phyloP scores from a whole-genome alignment of 1,284 basidiomycete genomes.

The Sutorius eximius region DNA sequence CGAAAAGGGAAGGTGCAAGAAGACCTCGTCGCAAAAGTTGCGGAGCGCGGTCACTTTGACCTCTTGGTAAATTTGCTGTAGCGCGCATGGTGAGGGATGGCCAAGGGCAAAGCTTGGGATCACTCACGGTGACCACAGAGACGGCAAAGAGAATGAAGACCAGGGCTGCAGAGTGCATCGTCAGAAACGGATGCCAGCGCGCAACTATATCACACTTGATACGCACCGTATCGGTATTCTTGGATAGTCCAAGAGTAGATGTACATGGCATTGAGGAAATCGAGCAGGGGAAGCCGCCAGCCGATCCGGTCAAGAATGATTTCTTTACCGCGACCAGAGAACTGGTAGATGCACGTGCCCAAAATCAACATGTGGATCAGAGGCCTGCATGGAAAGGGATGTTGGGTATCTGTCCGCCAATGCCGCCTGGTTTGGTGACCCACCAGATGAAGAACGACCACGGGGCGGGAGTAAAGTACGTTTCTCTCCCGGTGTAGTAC shows the following conservation, averaged over 20 bases:
- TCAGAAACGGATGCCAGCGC: not conserved
- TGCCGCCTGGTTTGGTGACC: slow-evolving; percentile 19
- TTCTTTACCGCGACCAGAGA: slow-evolving; percentile 74
- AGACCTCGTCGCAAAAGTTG: slow-evolving; percentile 72
- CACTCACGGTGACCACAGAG: slow-evolving; percentile 67
- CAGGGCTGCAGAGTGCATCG: slow-evolving; percentile 55
- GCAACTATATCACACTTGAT: not conserved
- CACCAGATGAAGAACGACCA: slow-evolving; percentile 86
- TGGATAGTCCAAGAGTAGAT: slow-evolving; percentile 75
- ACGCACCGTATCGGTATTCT: slow-evolving; percentile 68
- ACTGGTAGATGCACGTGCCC: slow-evolving; percentile 88
- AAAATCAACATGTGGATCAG: slow-evolving; percentile 85
- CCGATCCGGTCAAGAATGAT: slow-evolving; percentile 83
- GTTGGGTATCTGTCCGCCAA: slow-evolving; percentile 6
- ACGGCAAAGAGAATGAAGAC: slow-evolving; percentile 82
- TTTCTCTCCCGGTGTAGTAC: slow-evolving; percentile 72
- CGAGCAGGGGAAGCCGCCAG: slow-evolving; percentile 88
- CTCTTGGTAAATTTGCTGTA: slow-evolving; percentile 86
- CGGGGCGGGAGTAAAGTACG: slow-evolving; percentile 89
- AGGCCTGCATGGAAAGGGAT: slow-evolving; percentile 47
- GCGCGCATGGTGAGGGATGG: not conserved
- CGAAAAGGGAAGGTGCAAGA: slow-evolving; percentile 85
- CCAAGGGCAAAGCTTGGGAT: not conserved
- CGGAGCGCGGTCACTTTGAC: slow-evolving; percentile 77
- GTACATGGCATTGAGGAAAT: slow-evolving; percentile 83